phyloP scores from a whole-genome alignment of 2,329 filamentous ascomycete species.

The Venturiaceae sp. region DNA sequence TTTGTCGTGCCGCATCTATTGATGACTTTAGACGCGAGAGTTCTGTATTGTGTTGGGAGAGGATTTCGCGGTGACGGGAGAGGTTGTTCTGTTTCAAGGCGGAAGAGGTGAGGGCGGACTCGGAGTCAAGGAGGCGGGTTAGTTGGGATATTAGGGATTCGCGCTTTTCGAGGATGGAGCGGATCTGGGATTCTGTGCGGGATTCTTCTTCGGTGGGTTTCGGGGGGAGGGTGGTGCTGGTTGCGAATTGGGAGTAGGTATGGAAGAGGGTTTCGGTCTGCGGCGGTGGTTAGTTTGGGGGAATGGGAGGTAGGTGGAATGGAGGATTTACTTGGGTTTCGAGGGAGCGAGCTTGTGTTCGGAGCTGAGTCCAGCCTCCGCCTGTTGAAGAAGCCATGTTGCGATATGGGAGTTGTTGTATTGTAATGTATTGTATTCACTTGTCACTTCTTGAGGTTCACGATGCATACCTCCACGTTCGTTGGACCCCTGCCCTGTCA shows the following conservation, averaged over 20 bases:
- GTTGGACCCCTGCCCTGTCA: too few species aligned
- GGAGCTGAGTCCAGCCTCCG: slow-evolving; percentile 77
- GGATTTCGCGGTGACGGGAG: slow-evolving; percentile 79
- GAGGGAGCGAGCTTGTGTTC: slow-evolving; percentile 79
- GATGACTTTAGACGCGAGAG: slow-evolving; percentile 63
- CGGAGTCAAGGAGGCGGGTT: slow-evolving; percentile 81
- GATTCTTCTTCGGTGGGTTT: slow-evolving; percentile 81
- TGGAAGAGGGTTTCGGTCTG: slow-evolving; percentile 80
- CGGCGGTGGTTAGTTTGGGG: slow-evolving; percentile 11
- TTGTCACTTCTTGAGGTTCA: too few species aligned
- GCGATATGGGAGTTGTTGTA: slow-evolving; percentile 7
- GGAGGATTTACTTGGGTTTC: slow-evolving; percentile 68
- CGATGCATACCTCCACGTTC: not conserved
- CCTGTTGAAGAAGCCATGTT: slow-evolving; percentile 23
- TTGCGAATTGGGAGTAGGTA: slow-evolving; percentile 83
- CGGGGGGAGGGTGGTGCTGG: slow-evolving; percentile 65
- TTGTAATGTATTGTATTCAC: too few species aligned
- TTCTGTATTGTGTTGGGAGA: slow-evolving; percentile 78
- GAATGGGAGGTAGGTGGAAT: slow-evolving; percentile 6
- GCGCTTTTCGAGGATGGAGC: slow-evolving; percentile 82
- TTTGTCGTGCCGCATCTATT: slow-evolving; percentile 70
- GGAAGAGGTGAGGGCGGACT: slow-evolving; percentile 76
- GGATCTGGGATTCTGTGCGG: slow-evolving; percentile 68
- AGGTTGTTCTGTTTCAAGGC: slow-evolving; percentile 97
- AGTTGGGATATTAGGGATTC: slow-evolving; percentile 75